Base-by-base conservation (phyloP, 2,329 filamentous ascomycete species). In the Ophiostoma quercus region DNA sequence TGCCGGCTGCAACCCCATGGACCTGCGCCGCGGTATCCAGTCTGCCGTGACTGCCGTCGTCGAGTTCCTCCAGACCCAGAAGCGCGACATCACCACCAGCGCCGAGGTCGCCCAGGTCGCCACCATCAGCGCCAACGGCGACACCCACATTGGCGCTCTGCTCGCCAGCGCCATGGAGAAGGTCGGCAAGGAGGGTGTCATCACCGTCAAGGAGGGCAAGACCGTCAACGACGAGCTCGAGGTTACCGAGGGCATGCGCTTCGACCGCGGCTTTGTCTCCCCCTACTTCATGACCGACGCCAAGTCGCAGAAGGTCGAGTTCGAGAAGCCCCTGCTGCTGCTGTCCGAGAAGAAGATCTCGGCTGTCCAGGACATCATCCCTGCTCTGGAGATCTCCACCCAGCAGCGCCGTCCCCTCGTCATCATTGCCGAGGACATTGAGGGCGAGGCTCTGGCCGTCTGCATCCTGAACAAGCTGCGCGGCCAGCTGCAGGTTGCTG, bases 321-420 rank as follows among this genome's bases (percentile, higher is more conserved):
- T 99, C 75, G 95, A 99, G 89, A 98, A 99, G 88, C 95, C 95
- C 74, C 84, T 99, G 79, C 95, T 99, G 80, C 91, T 99, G 67
- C 92, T 99, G 70, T 98, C 95, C 9, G 95, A 99, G 89, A 98
- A 97, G 92, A 99, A 99, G 90, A 99, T 99, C 82, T 99, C 95
- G 68, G 92, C 94, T 72, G 95, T 98, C 71, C 94, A 98, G 85
- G 95, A 99, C 82, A 98, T 99, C 79, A 94, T 99, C 78, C 95
- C 95, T 74, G 93, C 95, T 74, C 92, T 99, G 71, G 95, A 99
- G 86, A 92, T 92, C 75, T 98, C 95, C 71, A 97, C 95, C 76
- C 93, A 97, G 82, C 87, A 92, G 80, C 94, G 95, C 81, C 92
- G 95, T 74, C 95, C 95, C 74, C 90, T 99, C 67, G 90, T 99